phyloP scores from a whole-genome alignment of 1,139 yeast genomes.

The Candida sp. region DNA sequence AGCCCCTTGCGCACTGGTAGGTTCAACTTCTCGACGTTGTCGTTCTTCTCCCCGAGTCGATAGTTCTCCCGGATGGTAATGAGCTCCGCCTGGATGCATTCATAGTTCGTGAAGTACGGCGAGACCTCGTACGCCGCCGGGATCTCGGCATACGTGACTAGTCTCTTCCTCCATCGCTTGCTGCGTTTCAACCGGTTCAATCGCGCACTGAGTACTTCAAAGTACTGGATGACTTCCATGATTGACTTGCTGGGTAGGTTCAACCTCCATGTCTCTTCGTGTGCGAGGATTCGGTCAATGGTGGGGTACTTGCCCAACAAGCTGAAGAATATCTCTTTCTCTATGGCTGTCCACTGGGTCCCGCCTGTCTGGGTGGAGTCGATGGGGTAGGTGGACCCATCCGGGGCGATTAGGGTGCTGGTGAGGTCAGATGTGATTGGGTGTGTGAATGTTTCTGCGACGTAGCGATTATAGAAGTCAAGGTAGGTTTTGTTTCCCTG shows the following conservation, averaged over 20 bases:
- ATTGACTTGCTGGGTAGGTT: slow-evolving; percentile 45
- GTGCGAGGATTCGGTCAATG: slow-evolving; percentile 16
- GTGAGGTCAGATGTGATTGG: slow-evolving; percentile 8
- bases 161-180: slow-evolving; percentile 12
- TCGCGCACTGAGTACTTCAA: slow-evolving; percentile 34
- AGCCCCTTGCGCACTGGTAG: not conserved
- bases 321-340: slow-evolving; percentile 26
- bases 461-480: slow-evolving; percentile 25
- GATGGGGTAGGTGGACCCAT: slow-evolving; percentile 12
- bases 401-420: slow-evolving; percentile 13
- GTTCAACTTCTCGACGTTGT: not conserved
- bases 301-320: slow-evolving; percentile 52
- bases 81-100: slow-evolving; percentile 44
- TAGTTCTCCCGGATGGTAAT: slow-evolving; percentile 16
- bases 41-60: not conserved
- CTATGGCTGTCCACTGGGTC: slow-evolving; percentile 23
- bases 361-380: slow-evolving; percentile 15
- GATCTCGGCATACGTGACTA: slow-evolving; percentile 42
- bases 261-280: slow-evolving; percentile 42
- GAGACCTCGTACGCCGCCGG: slow-evolving; percentile 63
- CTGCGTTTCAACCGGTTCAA: slow-evolving; percentile 18
- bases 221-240: slow-evolving; percentile 52
- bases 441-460: slow-evolving; percentile 14
- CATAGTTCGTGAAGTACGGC: slow-evolving; percentile 47
- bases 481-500: slow-evolving; percentile 23